Evolutionary conservation across 2,329 filamentous ascomycete genomes (phyloP).

Genomic region (Cladophialophora immunda): DNA sequence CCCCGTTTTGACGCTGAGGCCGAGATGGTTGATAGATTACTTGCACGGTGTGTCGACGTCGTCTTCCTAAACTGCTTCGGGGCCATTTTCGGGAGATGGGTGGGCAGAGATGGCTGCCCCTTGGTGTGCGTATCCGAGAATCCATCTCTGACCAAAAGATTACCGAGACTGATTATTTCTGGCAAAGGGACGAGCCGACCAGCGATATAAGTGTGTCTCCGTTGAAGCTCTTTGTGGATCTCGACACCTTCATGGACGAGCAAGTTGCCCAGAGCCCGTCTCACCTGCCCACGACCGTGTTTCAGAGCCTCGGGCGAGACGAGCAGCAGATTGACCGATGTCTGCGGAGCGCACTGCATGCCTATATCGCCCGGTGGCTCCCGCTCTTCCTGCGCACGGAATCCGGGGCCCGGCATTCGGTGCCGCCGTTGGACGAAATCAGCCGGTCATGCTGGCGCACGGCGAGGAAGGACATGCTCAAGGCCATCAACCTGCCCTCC

Average conservation of each 20-base stretch:
- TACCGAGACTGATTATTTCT: neutral
- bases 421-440: conserved; percentile 31
- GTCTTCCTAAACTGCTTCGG: conserved; percentile 51
- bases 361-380: conserved; percentile 44
- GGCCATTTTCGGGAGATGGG: conserved; percentile 52
- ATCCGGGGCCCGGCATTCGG: neutral
- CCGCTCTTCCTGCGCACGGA: conserved; percentile 25
- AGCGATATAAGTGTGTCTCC: conserved; percentile 17
- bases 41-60: conserved; percentile 12
- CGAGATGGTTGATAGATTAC: conserved; percentile 8
- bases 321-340: conserved; percentile 39
- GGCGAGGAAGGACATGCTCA: conserved; percentile 50
- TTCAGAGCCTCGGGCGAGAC: conserved; percentile 15
- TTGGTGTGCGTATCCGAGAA: conserved; percentile 47
- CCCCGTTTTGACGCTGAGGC: neutral
- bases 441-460: conserved; percentile 47
- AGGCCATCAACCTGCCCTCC: conserved; percentile 52
- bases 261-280: neutral
- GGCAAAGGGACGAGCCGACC: conserved; percentile 16
- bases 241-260: conserved; percentile 9
- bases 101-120: conserved; percentile 53
- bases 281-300: too few species aligned
- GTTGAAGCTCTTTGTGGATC: conserved; percentile 14
- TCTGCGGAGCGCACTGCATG: conserved; percentile 39
- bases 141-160: neutral